Percentiles rank a stretch among this genome's conserved stretches.
Conservation (phyloP, 129 eudicot species). For the Glebionis coronaria region DNA sequence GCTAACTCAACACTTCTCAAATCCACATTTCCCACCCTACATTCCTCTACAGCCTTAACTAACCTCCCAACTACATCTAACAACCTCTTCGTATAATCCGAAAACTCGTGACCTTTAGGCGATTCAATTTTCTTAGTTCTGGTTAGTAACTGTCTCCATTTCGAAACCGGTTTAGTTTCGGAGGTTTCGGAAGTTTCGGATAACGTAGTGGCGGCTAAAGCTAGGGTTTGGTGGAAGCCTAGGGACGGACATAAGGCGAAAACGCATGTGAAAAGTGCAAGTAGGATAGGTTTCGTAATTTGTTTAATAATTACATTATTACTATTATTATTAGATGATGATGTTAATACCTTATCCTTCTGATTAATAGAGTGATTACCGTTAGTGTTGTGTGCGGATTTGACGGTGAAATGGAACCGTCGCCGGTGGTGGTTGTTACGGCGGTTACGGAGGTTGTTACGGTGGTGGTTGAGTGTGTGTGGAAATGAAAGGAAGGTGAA, state of each 20-base stretch:
- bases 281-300: constrained; percentile 40
- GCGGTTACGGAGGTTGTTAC: constrained; percentile 14
- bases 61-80: constrained; percentile 39
- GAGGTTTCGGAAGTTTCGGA: constrained; percentile 24
- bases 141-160: background rate
- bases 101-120: constrained; percentile 41
- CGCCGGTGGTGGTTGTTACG: no score
- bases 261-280: constrained; percentile 41
- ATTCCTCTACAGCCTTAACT: constrained; percentile 53
- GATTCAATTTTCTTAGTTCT: constrained; percentile 20
- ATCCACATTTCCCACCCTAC: constrained; percentile 33
- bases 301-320: background rate
- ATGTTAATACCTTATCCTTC: constrained; percentile 5
- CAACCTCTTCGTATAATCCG: constrained; percentile 49
- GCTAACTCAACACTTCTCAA: constrained; percentile 38
- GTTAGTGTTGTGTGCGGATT: no score
- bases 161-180: constrained; percentile 2
- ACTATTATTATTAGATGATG: constrained; percentile 10
- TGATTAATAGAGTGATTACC: no score
- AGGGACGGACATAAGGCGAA: constrained; percentile 49
- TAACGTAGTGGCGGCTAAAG: constrained; percentile 42
- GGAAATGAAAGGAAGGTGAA: constrained; percentile 29
- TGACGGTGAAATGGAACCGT: no score
- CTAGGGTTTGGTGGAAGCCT: constrained; percentile 39
- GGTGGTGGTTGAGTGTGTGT: constrained; percentile 8